Evolutionary conservation across 352 stramenopile species (phyloP).

Genomic region (Blastocystis sp.): DNA sequence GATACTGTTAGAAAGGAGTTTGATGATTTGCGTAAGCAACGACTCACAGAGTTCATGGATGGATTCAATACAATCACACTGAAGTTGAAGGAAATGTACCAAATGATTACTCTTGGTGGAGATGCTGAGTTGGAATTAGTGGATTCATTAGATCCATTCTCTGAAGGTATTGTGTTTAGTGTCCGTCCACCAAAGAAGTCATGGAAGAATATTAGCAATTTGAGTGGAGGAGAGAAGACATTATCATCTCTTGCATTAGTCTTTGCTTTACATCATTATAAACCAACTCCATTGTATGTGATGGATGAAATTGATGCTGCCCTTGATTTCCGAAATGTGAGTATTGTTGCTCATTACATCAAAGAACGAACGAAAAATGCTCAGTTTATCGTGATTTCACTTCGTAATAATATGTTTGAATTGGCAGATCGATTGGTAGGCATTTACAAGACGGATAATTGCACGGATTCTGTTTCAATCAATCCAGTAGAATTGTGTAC

Average conservation of each 20-base stretch:
- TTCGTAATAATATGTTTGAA: constrained; percentile 99
- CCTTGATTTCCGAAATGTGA: constrained; percentile 98
- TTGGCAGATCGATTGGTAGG: constrained; percentile 93
- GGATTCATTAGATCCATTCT: constrained; percentile 96
- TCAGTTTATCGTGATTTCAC: constrained; percentile 99
- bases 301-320: constrained; percentile 82
- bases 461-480: constrained; percentile 96
- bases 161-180: constrained; percentile 93
- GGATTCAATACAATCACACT: constrained; percentile 95
- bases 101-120: constrained; percentile 82
- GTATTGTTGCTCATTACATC: constrained; percentile 99
- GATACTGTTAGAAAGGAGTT: constrained; percentile 84
- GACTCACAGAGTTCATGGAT: constrained; percentile 96
- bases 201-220: constrained; percentile 99
- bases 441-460: constrained; percentile 99
- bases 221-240: constrained; percentile 97
- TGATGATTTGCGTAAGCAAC: constrained; percentile 87
- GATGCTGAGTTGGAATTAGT: constrained; percentile 97
- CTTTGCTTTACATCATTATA: constrained; percentile 99
- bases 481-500: constrained; percentile 73
- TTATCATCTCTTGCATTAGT: constrained; percentile 94
- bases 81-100: constrained; percentile 99
- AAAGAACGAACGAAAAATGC: constrained; percentile 97
- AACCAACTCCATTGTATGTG: constrained; percentile 93
- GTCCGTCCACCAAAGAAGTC: constrained; percentile 97